Evolutionary conservation across 495 filamentous ascomycete genomes (phyloP), one percentile per base, ranked within the genome.

Genomic region (Oleoguttula mirabilis): DNA sequence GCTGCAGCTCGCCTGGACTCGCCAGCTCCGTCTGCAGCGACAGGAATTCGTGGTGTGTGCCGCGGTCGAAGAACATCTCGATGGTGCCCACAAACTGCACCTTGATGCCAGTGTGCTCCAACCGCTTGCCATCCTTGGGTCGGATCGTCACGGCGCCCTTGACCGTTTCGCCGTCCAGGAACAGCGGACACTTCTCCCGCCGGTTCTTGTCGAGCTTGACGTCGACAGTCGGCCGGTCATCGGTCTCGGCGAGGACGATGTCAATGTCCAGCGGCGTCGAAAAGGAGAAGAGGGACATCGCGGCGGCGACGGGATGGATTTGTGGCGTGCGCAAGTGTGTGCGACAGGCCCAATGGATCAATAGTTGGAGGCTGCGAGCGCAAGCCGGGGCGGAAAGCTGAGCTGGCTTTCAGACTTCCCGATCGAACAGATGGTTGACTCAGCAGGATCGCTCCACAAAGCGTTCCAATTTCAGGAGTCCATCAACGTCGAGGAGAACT

Each of bases 71-170:
- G 70, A 94, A 98, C 88, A 98, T 98, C 62, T 98, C 88, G 70
- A 99, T 99, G 40, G 88, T 92, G 54, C 90, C 90, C 52, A 99
- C 94, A 67, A 99, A 99, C 61, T 99, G 92, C 55, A 99, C 88
- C 67, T 99, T 99, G 70, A 99, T 96, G 47, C 90, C 90, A 7
- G 88, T 96, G 61, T 99, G 90, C 60, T 99, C 90, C 57, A 99
- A 65, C 54, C 92, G 75, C 68, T 94, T 95, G 47, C 92, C 92
- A 75, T 99, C 90, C 67, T 99, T 99, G 8, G 92, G 90, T 55
- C 90, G 69, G 54, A 99, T 77, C 5, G 92, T 96, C 36, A 96
- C 88, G 21, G 77, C 76, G 46, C 90, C 90, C 64, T 92, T 94
- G 49, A 99, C 92, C 37, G 86, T 94, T 69, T 99, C 90, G 34